Evolutionary conservation across 2,329 filamentous ascomycete genomes (phyloP).

Genomic region (Plenodomus tracheiphilus): DNA sequence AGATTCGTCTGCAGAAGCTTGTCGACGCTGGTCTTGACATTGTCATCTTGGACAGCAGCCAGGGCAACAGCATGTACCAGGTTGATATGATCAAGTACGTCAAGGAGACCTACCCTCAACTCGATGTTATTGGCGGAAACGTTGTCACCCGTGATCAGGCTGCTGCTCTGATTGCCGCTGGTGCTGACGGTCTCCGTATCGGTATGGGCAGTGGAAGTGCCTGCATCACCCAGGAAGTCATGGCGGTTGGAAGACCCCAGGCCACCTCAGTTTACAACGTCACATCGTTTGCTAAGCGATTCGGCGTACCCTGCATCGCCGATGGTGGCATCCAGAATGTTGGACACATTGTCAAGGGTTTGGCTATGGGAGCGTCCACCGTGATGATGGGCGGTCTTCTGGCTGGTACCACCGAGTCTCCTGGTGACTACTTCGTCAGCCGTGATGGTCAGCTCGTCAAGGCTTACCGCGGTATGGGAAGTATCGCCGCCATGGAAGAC

Average conservation of each 20-base stretch:
- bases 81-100: slow-evolving; percentile 97
- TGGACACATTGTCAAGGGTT: slow-evolving; percentile 97
- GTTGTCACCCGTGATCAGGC: slow-evolving; percentile 98
- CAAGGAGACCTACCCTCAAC: slow-evolving; percentile 79
- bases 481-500: slow-evolving; percentile 99
- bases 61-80: slow-evolving; percentile 98
- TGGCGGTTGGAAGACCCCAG: slow-evolving; percentile 97
- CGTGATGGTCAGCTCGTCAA: slow-evolving; percentile 98
- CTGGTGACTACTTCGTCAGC: slow-evolving; percentile 94
- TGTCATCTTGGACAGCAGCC: slow-evolving; percentile 92
- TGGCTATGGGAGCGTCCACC: slow-evolving; percentile 89
- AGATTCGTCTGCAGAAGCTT: slow-evolving; percentile 79
- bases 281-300: slow-evolving; percentile 83
- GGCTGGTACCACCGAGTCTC: slow-evolving; percentile 95
- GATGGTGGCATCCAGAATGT: slow-evolving; percentile 98
- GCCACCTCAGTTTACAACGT: slow-evolving; percentile 92
- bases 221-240: slow-evolving; percentile 99
- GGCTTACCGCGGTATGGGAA: slow-evolving; percentile 98
- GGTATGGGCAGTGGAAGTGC: slow-evolving; percentile 98
- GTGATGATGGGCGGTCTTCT: slow-evolving; percentile 99
- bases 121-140: slow-evolving; percentile 98
- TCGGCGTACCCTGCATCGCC: slow-evolving; percentile 96
- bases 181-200: slow-evolving; percentile 94
- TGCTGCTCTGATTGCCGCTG: slow-evolving; percentile 85
- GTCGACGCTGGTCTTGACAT: slow-evolving; percentile 95